These are phyloP conservation scores for Metroxylon sagu DNA, from an alignment of 176 grass and related monocot genomes.

Conservation along the genomic window DNA sequence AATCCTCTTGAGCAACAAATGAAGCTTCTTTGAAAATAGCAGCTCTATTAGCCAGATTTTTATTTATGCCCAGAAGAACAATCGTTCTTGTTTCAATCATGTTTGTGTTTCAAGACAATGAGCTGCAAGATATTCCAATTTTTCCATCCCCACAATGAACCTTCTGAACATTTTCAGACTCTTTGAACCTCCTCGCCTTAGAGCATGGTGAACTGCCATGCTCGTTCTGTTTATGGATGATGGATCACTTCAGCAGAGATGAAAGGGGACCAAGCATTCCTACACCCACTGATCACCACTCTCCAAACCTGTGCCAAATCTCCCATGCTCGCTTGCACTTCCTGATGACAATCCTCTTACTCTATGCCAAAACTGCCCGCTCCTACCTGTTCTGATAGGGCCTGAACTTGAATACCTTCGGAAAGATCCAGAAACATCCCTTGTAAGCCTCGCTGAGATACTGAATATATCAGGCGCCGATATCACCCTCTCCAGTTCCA, in stretches of 20 bases:
- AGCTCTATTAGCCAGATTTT: too few species aligned
- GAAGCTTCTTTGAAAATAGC: too few species aligned
- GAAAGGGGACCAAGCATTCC: not conserved
- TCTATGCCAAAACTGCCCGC: slow-evolving; percentile 14
- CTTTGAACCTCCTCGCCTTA: too few species aligned
- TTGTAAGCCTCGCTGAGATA: slow-evolving; percentile 47
- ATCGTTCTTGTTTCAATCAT: too few species aligned
- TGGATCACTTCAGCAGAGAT: not conserved
- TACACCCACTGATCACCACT: slow-evolving; percentile 21
- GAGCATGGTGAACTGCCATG: not conserved
- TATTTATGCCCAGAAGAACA: too few species aligned
- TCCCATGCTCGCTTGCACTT: slow-evolving; percentile 70
- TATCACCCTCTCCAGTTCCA: slow-evolving; percentile 22
- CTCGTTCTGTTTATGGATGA: not conserved
- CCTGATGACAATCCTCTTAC: slow-evolving; percentile 55
- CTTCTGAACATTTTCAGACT: too few species aligned
- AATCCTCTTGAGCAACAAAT: too few species aligned
- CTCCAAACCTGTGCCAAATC: slow-evolving; percentile 44
- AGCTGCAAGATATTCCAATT: too few species aligned
- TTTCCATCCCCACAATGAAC: too few species aligned
- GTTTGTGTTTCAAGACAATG: too few species aligned
- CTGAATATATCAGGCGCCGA: slow-evolving; percentile 32
- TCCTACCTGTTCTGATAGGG: slow-evolving; percentile 40
- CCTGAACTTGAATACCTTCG: slow-evolving; percentile 69
- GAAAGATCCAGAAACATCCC: slow-evolving; percentile 75